These are phyloP conservation scores for Cicer arietinum DNA, from an alignment of 306 rosid species.

Conservation along the genomic window DNA sequence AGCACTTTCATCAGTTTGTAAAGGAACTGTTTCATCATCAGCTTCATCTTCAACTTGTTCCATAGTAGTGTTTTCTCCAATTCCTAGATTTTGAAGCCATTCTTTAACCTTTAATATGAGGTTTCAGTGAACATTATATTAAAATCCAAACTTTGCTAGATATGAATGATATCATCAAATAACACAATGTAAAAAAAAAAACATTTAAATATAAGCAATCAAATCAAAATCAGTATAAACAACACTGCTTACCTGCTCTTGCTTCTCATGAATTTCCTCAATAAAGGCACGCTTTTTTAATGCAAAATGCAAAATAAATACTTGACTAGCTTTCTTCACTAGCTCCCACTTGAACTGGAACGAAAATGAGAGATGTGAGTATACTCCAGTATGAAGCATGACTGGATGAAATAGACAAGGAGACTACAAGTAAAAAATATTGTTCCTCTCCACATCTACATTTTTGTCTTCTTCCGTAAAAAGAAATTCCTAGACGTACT, in stretches of 20 bases:
- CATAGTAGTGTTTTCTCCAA: slow-evolving; percentile 75
- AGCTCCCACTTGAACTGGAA: slow-evolving; percentile 96
- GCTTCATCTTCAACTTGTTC: slow-evolving; percentile 87
- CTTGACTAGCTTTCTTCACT: slow-evolving; percentile 93
- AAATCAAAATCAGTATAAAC: slow-evolving; percentile 29
- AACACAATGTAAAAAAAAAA: slow-evolving; percentile 30
- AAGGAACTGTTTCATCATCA: slow-evolving; percentile 69
- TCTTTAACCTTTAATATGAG: slow-evolving; percentile 98
- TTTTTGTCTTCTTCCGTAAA: slow-evolving; percentile 15
- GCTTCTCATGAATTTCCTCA: slow-evolving; percentile 96
- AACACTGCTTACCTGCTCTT: slow-evolving; percentile 76
- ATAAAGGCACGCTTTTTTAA: slow-evolving; percentile 87
- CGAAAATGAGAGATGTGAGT: slow-evolving; percentile 43
- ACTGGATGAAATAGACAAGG: slow-evolving; percentile 31
- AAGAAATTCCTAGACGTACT: slow-evolving; percentile 18
- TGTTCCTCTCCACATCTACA: slow-evolving; percentile 2
- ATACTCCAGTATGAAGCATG: slow-evolving; percentile 42
- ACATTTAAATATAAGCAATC: slow-evolving; percentile 22
- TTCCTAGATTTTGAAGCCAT: slow-evolving; percentile 99
- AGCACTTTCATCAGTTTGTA: slow-evolving; percentile 76
- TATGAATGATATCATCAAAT: slow-evolving; percentile 51
- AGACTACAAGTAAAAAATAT: slow-evolving; percentile 9
- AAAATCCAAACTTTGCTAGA: slow-evolving; percentile 62
- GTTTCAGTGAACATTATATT: slow-evolving; percentile 71
- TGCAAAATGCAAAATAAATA: slow-evolving; percentile 87